Percentiles rank a stretch among this genome's conserved stretches.
Evolutionary conservation across 148 eudicot genomes (phyloP).

Genomic region (Silene conica): DNA sequence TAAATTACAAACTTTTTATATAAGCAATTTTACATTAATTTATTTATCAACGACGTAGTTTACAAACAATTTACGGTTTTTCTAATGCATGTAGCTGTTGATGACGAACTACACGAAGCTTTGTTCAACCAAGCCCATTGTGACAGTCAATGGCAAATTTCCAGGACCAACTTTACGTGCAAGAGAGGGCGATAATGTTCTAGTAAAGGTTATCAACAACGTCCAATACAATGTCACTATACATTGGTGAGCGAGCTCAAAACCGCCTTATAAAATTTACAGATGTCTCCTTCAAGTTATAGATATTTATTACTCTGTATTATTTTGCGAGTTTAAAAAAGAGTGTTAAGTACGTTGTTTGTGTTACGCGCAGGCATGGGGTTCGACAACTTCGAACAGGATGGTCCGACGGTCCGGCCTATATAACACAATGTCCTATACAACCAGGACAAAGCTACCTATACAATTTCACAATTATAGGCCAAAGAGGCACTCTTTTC

Average conservation of each 20-base stretch:
- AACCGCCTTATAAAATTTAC: no score
- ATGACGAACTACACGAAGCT: constrained; percentile 56
- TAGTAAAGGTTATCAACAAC: constrained; percentile 53
- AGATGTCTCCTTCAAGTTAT: no score
- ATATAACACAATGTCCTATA: constrained; percentile 77
- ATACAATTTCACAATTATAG: constrained; percentile 71
- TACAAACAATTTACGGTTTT: no score
- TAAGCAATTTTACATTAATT: no score
- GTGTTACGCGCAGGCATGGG: constrained; percentile 53
- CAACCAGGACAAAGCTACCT: constrained; percentile 56
- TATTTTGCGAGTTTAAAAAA: no score
- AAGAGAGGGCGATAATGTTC: constrained; percentile 70
- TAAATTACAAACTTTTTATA: no score
- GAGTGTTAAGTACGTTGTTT: no score
- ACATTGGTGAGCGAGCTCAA: no score
- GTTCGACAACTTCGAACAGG: constrained; percentile 62
- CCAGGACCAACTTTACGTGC: constrained; percentile 80
- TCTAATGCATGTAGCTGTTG: constrained; percentile 43
- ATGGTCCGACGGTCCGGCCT: constrained; percentile 92
- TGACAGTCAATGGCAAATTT: constrained; percentile 62
- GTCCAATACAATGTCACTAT: constrained; percentile 58
- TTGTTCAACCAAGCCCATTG: constrained; percentile 66
- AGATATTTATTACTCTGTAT: no score
- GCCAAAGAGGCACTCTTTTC: constrained; percentile 75
- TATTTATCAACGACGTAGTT: no score